Evolutionary conservation across 2,329 filamentous ascomycete species (phyloP).

Genomic region (Beauveria brongniartii): DNA sequence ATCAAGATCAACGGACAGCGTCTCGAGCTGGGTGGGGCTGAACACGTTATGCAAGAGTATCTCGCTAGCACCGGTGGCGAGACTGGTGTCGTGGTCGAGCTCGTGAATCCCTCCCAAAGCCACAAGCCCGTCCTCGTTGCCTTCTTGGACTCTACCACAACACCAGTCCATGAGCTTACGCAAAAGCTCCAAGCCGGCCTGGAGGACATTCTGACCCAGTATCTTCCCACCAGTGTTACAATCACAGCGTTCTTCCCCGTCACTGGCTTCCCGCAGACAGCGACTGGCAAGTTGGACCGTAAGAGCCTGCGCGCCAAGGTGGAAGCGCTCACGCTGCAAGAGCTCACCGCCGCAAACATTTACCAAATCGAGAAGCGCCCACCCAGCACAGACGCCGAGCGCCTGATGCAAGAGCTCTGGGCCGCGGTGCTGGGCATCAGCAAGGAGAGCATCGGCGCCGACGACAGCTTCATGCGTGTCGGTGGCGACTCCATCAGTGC

Average conservation of each 20-base stretch:
- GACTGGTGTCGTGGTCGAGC: not conserved
- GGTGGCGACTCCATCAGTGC: slow-evolving; percentile 32
- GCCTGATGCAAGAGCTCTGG: slow-evolving; percentile 18
- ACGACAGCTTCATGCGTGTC: slow-evolving; percentile 25
- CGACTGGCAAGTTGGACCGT: slow-evolving; percentile 15
- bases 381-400: not conserved
- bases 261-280: slow-evolving; percentile 12
- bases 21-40: slow-evolving; percentile 29
- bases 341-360: not conserved
- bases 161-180: not conserved
- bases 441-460: slow-evolving; percentile 19
- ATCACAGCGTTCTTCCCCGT: slow-evolving; percentile 15
- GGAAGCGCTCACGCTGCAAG: not conserved
- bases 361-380: not conserved
- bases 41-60: not conserved
- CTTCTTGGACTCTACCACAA: not conserved
- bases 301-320: slow-evolving; percentile 1
- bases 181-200: slow-evolving; percentile 18
- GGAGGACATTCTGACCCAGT: slow-evolving; percentile 14
- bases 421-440: slow-evolving; percentile 29
- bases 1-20: slow-evolving; percentile 46
- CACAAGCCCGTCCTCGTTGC: not conserved
- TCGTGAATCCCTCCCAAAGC: not conserved
- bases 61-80: not conserved
- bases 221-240: slow-evolving; percentile 13